A percentile compares a stretch with the other conserved stretches of the same genome.
phyloP scores from a whole-genome alignment of 1,284 basidiomycete genomes.

The Coniophora puteana region DNA sequence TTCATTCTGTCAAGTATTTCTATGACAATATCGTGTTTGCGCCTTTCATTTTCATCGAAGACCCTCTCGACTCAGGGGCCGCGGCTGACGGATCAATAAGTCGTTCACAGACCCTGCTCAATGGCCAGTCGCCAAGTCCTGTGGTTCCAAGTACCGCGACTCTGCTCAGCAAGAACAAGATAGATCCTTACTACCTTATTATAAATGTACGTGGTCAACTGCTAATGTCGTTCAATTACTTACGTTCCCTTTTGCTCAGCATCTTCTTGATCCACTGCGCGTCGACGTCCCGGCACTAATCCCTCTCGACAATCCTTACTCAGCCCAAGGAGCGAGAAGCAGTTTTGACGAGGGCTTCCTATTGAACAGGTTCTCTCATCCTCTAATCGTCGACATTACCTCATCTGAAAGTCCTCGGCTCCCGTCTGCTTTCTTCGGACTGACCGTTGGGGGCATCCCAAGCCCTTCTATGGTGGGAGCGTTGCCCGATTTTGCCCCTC shows the following conservation, averaged over 20 bases:
- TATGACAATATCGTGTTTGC: slow-evolving; percentile 96
- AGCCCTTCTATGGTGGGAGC: slow-evolving; percentile 23
- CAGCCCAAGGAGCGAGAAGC: slow-evolving; percentile 68
- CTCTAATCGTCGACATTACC: slow-evolving; percentile 58
- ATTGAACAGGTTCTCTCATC: slow-evolving; percentile 67
- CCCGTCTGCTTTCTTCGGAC: slow-evolving; percentile 45
- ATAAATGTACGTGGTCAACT: slow-evolving; percentile 51
- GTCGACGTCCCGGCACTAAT: slow-evolving; percentile 69
- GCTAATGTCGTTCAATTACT: slow-evolving; percentile 8
- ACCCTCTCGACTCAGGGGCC: slow-evolving; percentile 69
- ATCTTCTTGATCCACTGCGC: slow-evolving; percentile 70
- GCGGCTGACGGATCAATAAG: slow-evolving; percentile 43
- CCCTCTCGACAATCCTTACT: slow-evolving; percentile 70
- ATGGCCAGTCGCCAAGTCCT: no score
- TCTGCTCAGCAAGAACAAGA: slow-evolving; percentile 58
- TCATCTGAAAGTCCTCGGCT: slow-evolving; percentile 35
- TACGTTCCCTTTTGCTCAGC: slow-evolving; percentile 35
- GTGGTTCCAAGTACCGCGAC: slow-evolving; percentile 34
- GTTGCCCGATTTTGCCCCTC: slow-evolving; percentile 17
- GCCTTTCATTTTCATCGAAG: slow-evolving; percentile 95
- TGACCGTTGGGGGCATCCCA: slow-evolving; percentile 36
- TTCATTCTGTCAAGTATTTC: slow-evolving; percentile 62
- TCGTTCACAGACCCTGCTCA: slow-evolving; percentile 38
- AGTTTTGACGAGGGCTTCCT: slow-evolving; percentile 71
- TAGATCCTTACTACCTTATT: slow-evolving; percentile 93